A percentile compares a stretch with the other conserved stretches of the same genome.
Evolutionary conservation across 2,329 filamentous ascomycete species (phyloP).

Genomic region (Magnaporthiopsis incrustans): DNA sequence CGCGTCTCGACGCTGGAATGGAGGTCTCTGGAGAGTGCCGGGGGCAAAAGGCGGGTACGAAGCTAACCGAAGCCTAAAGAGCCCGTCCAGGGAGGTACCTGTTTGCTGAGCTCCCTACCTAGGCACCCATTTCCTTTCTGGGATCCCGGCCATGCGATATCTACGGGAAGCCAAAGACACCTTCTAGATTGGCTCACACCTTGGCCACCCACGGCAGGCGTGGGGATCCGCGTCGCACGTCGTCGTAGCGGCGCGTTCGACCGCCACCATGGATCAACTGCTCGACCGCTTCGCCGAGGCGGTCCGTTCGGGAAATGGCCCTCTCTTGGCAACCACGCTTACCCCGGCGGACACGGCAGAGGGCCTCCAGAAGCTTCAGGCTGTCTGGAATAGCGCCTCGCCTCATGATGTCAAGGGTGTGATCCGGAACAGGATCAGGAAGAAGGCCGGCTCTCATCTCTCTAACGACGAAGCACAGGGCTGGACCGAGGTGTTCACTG

Average conservation of each 20-base stretch:
- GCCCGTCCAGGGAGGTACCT: too few species aligned
- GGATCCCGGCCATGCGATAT: not conserved
- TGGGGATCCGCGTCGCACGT: not conserved
- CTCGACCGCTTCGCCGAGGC: conserved; percentile 68
- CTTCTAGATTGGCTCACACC: not conserved
- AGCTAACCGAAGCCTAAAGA: not conserved
- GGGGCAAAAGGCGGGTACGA: not conserved
- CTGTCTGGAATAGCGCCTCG: conserved; percentile 66
- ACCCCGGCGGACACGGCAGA: conserved; percentile 58
- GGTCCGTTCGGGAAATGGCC: conserved; percentile 57
- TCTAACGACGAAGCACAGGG: conserved; percentile 61
- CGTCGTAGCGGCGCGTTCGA: too few species aligned
- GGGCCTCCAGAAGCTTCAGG: conserved; percentile 57
- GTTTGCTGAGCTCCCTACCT: not conserved
- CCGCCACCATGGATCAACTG: conserved; percentile 56
- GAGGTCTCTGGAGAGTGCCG: too few species aligned
- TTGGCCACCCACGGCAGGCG: too few species aligned
- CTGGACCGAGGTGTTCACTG: conserved; percentile 81
- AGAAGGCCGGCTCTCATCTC: conserved; percentile 41
- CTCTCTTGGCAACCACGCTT: conserved; percentile 65
- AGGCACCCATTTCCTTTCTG: not conserved
- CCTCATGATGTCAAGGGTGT: conserved; percentile 57
- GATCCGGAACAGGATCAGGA: conserved; percentile 63
- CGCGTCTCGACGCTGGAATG: not conserved
- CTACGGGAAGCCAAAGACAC: not conserved